phyloP scores from a whole-genome alignment of 345 rosid species.

The Bruguiera sexangula region DNA sequence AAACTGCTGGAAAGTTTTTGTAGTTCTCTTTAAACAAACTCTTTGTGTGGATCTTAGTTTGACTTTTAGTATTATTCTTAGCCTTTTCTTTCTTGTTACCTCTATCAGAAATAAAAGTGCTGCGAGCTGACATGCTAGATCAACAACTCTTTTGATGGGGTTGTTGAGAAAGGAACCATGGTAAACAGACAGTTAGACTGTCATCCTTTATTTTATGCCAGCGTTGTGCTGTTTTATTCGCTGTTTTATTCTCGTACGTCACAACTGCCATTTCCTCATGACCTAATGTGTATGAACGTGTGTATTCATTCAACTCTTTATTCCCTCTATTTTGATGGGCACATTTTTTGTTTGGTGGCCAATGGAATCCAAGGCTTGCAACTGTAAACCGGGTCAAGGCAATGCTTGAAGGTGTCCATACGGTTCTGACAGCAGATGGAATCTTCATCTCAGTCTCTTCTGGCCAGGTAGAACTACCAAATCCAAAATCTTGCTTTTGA shows the following conservation, averaged over 20 bases:
- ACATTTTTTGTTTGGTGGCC: constrained; percentile 86
- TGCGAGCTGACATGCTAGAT: constrained; percentile 91
- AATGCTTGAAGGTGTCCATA: constrained; percentile 74
- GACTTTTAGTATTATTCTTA: constrained; percentile 21
- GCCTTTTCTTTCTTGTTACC: constrained; percentile 19
- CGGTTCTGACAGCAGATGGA: constrained; percentile 74
- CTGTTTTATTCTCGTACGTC: constrained; percentile 3
- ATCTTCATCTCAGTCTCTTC: constrained; percentile 74
- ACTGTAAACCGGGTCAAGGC: constrained; percentile 64
- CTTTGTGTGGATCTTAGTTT: neutral
- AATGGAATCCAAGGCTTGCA: constrained; percentile 79
- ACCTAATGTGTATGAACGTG: neutral
- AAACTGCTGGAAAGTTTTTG: no score
- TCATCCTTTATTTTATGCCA: neutral
- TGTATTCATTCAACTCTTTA: constrained; percentile 2
- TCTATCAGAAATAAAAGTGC: constrained; percentile 77
- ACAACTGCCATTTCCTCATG: neutral
- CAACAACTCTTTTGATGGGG: constrained; percentile 65
- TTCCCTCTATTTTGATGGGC: constrained; percentile 45
- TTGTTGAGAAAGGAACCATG: constrained; percentile 98
- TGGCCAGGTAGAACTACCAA: constrained; percentile 54
- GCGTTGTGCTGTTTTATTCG: constrained; percentile 8
- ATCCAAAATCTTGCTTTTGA: neutral
- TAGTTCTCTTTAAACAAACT: neutral
- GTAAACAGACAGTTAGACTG: constrained; percentile 39